These are phyloP conservation scores for Eucalyptus tenuipes DNA, from an alignment of 345 rosid species.

Conservation along the genomic window DNA sequence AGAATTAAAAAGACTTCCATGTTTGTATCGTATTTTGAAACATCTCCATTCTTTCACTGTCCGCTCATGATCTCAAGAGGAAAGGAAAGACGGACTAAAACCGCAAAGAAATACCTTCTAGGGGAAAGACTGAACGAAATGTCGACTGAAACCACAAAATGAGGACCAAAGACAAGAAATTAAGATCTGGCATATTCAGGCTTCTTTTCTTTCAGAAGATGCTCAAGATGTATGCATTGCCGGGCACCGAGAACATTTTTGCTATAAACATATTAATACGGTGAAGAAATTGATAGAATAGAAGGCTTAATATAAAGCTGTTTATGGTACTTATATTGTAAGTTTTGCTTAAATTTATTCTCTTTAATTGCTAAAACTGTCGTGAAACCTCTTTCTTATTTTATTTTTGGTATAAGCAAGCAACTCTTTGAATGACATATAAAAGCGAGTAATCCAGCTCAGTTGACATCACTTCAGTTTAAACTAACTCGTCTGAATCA, in stretches of 20 bases:
- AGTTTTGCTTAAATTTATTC: neutral
- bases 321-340: no score
- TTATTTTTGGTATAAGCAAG: neutral
- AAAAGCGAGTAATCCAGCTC: neutral
- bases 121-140: no score
- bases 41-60: neutral
- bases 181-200: neutral
- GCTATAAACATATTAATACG: neutral
- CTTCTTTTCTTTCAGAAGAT: neutral
- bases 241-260: neutral
- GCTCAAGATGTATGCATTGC: neutral
- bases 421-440: neutral
- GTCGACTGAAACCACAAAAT: neutral
- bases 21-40: neutral
- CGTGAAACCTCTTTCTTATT: neutral
- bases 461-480: no score
- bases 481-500: neutral
- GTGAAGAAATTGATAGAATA: neutral
- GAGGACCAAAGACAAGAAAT: neutral
- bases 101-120: no score
- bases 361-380: neutral
- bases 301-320: neutral
- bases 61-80: neutral
- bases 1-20: neutral
- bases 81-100: neutral